Evolutionary conservation across 257 asterid genomes (phyloP).

Genomic region (Ilex asprella): DNA sequence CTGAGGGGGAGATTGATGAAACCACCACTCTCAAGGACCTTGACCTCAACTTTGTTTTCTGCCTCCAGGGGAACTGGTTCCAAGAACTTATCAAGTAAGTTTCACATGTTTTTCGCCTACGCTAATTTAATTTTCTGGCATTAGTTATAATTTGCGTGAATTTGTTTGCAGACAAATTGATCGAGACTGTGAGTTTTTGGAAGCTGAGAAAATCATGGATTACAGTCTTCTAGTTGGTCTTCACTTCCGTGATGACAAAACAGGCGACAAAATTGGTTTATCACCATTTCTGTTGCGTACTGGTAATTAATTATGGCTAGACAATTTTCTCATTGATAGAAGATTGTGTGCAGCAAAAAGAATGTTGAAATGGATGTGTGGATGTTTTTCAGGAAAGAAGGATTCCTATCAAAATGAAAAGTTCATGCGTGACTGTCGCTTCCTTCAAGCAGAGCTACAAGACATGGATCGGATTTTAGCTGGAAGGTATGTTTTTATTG

Average conservation of each 20-base stretch:
- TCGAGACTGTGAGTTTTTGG: constrained; percentile 75
- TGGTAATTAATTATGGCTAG: not conserved
- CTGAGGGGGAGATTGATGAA: constrained; percentile 62
- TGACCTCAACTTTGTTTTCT: constrained; percentile 59
- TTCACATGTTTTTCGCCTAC: not conserved
- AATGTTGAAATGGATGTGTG: constrained; percentile 12
- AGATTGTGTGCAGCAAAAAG: not conserved
- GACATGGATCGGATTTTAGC: constrained; percentile 78
- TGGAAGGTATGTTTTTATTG: constrained; percentile 46
- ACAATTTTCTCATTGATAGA: not conserved
- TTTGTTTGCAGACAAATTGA: constrained; percentile 52
- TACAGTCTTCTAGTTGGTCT: constrained; percentile 81
- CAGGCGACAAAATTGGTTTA: constrained; percentile 44
- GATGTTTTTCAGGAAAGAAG: constrained; percentile 44
- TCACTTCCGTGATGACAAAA: constrained; percentile 63
- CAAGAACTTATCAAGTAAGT: constrained; percentile 71
- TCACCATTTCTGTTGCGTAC: constrained; percentile 7
- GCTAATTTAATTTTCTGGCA: not conserved
- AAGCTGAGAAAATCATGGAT: constrained; percentile 80
- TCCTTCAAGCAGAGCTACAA: constrained; percentile 95
- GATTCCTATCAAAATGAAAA: constrained; percentile 79
- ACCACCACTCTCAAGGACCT: constrained; percentile 85
- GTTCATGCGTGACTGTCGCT: constrained; percentile 91
- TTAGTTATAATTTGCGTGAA: constrained; percentile 5
- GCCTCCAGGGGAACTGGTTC: constrained; percentile 54